These are phyloP conservation scores for Tricholoma sp. DNA, from an alignment of 768 basidiomycete species.

Conservation along the genomic window DNA sequence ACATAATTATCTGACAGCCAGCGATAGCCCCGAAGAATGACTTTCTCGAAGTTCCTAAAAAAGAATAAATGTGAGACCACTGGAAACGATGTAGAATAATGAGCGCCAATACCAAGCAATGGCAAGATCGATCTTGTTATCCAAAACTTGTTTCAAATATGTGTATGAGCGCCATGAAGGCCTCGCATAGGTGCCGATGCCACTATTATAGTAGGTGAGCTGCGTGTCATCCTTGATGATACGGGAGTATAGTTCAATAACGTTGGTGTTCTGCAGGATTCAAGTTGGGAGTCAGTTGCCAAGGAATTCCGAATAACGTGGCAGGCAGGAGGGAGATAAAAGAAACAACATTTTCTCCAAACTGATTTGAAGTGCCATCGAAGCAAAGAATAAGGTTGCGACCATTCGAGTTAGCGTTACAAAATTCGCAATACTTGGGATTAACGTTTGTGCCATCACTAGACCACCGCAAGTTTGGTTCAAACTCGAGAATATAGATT, in stretches of 20 bases:
- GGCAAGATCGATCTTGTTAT: slow-evolving; percentile 10
- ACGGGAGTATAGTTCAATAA: slow-evolving; percentile 5
- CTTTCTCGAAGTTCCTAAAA: slow-evolving; percentile 32
- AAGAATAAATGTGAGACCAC: not conserved
- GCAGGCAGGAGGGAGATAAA: not conserved
- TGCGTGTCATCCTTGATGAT: slow-evolving; percentile 5
- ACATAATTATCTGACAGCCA: slow-evolving; percentile 37
- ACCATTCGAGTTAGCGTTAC: not conserved
- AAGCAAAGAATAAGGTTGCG: not conserved
- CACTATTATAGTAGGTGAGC: slow-evolving; percentile 15
- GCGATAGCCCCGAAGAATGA: slow-evolving; percentile 30
- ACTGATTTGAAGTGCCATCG: not conserved
- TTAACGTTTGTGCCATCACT: not conserved
- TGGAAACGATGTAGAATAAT: not conserved
- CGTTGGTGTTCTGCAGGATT: slow-evolving; percentile 4
- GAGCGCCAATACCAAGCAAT: slow-evolving; percentile 13
- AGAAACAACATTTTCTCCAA: not conserved
- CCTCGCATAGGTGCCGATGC: slow-evolving; percentile 15
- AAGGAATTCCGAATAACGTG: not conserved
- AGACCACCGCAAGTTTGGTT: too few species aligned
- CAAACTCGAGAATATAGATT: too few species aligned
- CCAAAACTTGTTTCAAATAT: slow-evolving; percentile 5
- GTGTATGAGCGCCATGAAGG: slow-evolving; percentile 9
- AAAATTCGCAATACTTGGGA: not conserved
- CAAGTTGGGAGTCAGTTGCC: not conserved